A percentile compares a stretch with the other conserved stretches of the same genome.
phyloP scores from a whole-genome alignment of 129 eudicot genomes.

The Artemisia tridentata region DNA sequence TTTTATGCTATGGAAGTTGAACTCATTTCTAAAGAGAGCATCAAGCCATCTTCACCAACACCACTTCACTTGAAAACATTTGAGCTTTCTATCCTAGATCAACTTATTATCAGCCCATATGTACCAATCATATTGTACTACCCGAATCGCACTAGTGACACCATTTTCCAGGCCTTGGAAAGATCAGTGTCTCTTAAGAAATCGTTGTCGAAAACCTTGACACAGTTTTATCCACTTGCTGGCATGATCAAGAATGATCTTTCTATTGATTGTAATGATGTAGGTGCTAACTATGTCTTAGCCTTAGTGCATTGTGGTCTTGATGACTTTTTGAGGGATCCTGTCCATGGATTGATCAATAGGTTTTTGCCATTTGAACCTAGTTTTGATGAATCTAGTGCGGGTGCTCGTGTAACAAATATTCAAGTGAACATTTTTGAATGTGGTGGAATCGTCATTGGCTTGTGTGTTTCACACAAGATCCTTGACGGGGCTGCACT shows the following conservation, averaged over 20 bases:
- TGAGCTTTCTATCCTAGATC: conserved; percentile 41
- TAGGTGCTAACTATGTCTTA: neutral
- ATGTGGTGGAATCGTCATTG: conserved; percentile 18
- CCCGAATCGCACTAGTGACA: neutral
- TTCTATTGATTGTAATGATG: conserved; percentile 5
- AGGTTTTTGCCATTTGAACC: no score
- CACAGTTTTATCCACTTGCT: conserved; percentile 28
- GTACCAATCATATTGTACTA: conserved; percentile 37
- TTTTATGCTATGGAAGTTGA: conserved; percentile 32
- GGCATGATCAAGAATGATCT: neutral
- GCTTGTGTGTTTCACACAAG: conserved; percentile 14
- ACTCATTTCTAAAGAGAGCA: conserved; percentile 26
- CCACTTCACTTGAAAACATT: conserved; percentile 26
- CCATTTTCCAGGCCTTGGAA: neutral
- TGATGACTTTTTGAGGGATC: neutral
- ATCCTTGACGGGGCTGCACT: conserved; percentile 48
- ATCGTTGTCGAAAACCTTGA: conserved; percentile 31
- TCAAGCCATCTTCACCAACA: conserved; percentile 41
- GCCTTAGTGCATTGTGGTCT: neutral
- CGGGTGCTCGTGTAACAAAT: neutral
- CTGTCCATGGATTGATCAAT: neutral
- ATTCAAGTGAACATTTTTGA: conserved; percentile 10
- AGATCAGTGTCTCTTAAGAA: conserved; percentile 14
- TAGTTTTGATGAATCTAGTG: neutral
- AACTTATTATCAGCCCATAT: conserved; percentile 27